Conservation (phyloP, 768 basidiomycete species). For the Rickenella mellea region DNA sequence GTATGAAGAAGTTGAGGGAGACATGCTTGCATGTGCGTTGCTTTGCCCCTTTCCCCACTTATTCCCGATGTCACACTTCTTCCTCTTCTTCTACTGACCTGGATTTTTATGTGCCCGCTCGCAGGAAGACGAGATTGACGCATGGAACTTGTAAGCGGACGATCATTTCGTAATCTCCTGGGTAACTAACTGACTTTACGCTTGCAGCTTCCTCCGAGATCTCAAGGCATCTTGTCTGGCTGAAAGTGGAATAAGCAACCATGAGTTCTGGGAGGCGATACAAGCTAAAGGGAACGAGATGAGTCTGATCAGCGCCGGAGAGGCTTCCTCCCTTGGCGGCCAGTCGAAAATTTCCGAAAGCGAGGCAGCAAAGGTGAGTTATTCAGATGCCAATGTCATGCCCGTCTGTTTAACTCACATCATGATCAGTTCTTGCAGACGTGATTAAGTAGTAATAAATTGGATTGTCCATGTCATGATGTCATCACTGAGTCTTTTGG, state of each 20-base stretch:
- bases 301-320: conserved; percentile 51
- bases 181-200: conserved; percentile 1
- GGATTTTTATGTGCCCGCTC: neutral
- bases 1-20: conserved; percentile 58
- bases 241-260: conserved; percentile 42
- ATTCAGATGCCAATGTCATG: neutral
- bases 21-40: conserved; percentile 50
- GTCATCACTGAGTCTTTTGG: too few species aligned
- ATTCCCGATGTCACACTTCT: neutral
- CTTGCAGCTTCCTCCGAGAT: conserved; percentile 47
- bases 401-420: too few species aligned
- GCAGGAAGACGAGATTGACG: conserved; percentile 76
- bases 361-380: conserved; percentile 42
- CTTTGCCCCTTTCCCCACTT: too few species aligned
- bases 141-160: conserved; percentile 61
- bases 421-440: neutral
- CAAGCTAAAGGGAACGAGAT: conserved; percentile 34
- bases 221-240: conserved; percentile 47
- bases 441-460: too few species aligned
- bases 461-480: too few species aligned
- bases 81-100: neutral
- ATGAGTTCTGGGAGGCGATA: conserved; percentile 57
- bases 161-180: neutral
- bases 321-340: conserved; percentile 52
- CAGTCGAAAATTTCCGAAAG: conserved; percentile 47